These are phyloP conservation scores for Dichotomopilus funicola DNA, from an alignment of 2,329 filamentous ascomycete species.

Conservation along the genomic window DNA sequence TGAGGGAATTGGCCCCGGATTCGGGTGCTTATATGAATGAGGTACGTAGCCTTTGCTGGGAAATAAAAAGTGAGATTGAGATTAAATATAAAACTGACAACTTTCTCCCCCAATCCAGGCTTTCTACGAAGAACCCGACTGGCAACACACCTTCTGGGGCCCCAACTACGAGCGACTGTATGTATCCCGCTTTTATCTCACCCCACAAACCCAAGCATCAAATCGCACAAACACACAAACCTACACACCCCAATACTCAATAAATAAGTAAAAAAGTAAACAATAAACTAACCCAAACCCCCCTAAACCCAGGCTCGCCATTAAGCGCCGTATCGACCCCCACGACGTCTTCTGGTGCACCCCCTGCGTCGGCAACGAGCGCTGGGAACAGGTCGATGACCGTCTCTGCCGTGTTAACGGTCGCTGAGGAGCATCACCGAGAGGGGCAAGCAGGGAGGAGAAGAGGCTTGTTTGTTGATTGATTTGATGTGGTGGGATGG, in stretches of 20 bases:
- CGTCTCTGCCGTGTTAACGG: conserved; percentile 15
- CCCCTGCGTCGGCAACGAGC: conserved; percentile 26
- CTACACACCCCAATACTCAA: not conserved
- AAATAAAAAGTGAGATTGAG: not conserved
- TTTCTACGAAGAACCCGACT: conserved; percentile 27
- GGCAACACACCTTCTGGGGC: conserved; percentile 35
- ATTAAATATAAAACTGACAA: not conserved
- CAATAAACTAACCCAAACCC: not conserved
- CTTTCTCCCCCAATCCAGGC: conserved; percentile 8
- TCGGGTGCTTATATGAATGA: conserved; percentile 43
- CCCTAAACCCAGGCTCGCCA: conserved; percentile 12
- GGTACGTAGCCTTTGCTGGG: conserved; percentile 25
- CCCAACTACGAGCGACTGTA: conserved; percentile 32
- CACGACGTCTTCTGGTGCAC: conserved; percentile 35
- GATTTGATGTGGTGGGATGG: no score
- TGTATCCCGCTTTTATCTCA: not conserved
- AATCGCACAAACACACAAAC: not conserved
- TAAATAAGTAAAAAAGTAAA: not conserved
- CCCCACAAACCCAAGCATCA: not conserved
- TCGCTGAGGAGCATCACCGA: not conserved
- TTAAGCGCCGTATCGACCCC: conserved; percentile 29
- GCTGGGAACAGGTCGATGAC: conserved; percentile 21
- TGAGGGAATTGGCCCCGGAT: conserved; percentile 35
- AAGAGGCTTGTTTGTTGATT: not conserved
- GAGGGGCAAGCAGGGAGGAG: not conserved